phyloP scores from a whole-genome alignment of 2,329 filamentous ascomycete genomes.

The Epichloe festucae region DNA sequence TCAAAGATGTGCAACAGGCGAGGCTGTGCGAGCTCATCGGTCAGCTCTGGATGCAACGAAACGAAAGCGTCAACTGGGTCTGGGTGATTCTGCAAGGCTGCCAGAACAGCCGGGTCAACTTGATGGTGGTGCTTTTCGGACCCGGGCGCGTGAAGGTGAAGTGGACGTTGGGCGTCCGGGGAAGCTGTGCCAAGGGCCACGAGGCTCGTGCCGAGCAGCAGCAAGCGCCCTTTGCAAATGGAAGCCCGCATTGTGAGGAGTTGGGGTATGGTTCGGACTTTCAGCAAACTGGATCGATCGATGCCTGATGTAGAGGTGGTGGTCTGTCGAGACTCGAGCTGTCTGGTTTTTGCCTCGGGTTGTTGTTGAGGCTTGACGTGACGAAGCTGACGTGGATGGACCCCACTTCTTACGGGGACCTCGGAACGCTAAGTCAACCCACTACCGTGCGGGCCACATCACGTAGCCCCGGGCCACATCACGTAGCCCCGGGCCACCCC shows the following conservation, averaged over 20 bases:
- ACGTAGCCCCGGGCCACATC: no score
- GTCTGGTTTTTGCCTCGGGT: background rate
- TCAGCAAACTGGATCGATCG: background rate
- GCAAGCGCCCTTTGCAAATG: background rate
- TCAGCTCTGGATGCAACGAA: slow-evolving; percentile 14
- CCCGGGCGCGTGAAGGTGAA: background rate
- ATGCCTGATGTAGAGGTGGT: no score
- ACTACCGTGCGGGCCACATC: no score
- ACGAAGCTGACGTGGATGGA: no score
- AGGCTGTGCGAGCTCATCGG: slow-evolving; percentile 23
- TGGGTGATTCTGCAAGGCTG: slow-evolving; percentile 12
- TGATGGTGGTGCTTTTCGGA: background rate
- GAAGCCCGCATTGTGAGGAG: background rate
- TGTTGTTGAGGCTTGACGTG: no score
- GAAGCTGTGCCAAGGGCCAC: background rate
- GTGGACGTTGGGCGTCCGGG: background rate
- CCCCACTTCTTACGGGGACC: no score
- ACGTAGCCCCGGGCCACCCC: no score
- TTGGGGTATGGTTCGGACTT: no score
- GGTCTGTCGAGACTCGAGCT: background rate
- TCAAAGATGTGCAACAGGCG: slow-evolving; percentile 52
- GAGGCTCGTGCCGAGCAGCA: background rate
- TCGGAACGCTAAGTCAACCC: no score
- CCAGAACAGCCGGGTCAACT: slow-evolving; percentile 13
- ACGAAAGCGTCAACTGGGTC: slow-evolving; percentile 19